phyloP scores from a whole-genome alignment of 2,329 filamentous ascomycete genomes.

The Xylariaceae sp. region DNA sequence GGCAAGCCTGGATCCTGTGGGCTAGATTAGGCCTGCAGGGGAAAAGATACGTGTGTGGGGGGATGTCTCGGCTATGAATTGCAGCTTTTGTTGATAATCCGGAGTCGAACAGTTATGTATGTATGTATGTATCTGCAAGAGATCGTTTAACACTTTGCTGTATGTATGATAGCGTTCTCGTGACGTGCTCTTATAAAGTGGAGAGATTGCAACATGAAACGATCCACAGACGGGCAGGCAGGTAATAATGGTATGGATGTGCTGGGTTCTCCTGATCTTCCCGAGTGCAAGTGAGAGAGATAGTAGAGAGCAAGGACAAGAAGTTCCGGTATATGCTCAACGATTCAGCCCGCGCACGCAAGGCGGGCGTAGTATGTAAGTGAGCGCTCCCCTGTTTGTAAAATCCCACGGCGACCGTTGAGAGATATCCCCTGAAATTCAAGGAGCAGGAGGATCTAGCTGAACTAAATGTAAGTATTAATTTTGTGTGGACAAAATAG shows the following conservation, averaged over 20 bases:
- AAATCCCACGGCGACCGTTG: slow-evolving; percentile 16
- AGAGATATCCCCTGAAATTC: background rate
- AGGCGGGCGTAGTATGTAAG: slow-evolving; percentile 10
- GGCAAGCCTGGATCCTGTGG: slow-evolving; percentile 17
- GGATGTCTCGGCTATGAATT: slow-evolving; percentile 12
- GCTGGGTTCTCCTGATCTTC: background rate
- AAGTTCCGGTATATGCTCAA: background rate
- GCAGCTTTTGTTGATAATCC: background rate
- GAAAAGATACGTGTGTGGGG: slow-evolving; percentile 18
- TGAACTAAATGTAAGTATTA: background rate
- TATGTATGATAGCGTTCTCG: slow-evolving; percentile 14
- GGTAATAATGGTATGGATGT: slow-evolving; percentile 18
- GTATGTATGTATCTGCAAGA: background rate
- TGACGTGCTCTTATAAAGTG: slow-evolving; percentile 20
- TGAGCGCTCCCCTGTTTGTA: slow-evolving; percentile 4
- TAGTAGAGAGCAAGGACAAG: too few species aligned
- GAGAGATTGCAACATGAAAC: slow-evolving; percentile 24
- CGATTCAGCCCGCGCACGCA: background rate
- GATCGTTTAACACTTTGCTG: slow-evolving; percentile 14
- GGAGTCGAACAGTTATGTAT: background rate
- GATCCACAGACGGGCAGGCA: slow-evolving; percentile 19
- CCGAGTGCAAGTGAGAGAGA: background rate
- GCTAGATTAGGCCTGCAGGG: slow-evolving; percentile 14
- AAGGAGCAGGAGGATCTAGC: background rate
- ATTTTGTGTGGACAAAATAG: background rate